phyloP scores from a whole-genome alignment of 805 yeast species.

The Candida tallmaniae region DNA sequence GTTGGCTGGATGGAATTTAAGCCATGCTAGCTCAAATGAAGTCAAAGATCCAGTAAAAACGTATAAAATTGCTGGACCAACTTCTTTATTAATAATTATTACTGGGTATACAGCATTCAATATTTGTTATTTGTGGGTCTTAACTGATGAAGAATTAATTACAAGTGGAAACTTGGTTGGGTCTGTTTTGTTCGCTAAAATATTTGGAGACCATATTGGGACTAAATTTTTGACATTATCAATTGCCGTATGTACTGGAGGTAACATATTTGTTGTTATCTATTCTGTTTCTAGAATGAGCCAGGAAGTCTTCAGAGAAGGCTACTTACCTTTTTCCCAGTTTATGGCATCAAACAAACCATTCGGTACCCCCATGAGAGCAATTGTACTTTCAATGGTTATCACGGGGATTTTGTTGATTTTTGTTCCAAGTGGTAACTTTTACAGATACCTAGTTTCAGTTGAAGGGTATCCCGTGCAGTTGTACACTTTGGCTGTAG shows the following conservation, averaged over 20 bases:
- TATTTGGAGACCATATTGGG: slow-evolving; percentile 51
- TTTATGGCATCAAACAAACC: slow-evolving; percentile 55
- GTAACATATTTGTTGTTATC: slow-evolving; percentile 58
- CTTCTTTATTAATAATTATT: slow-evolving; percentile 44
- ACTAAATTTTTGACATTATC: slow-evolving; percentile 51
- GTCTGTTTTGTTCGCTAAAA: slow-evolving; percentile 50
- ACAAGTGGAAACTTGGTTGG: slow-evolving; percentile 57
- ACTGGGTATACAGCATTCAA: slow-evolving; percentile 50
- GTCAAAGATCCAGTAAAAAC: slow-evolving; percentile 56
- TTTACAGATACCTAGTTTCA: slow-evolving; percentile 48
- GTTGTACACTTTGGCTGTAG: slow-evolving; percentile 46
- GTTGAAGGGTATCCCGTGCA: slow-evolving; percentile 50
- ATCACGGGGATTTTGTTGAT: slow-evolving; percentile 39
- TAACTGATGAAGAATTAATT: slow-evolving; percentile 50
- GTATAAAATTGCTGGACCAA: slow-evolving; percentile 57
- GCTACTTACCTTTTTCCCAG: slow-evolving; percentile 51
- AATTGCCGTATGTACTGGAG: slow-evolving; percentile 58
- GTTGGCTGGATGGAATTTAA: slow-evolving; percentile 60
- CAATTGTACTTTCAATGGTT: slow-evolving; percentile 40
- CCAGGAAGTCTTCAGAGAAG: slow-evolving; percentile 64
- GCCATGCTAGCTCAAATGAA: slow-evolving; percentile 59
- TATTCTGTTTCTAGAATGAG: slow-evolving; percentile 58
- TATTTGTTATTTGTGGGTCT: slow-evolving; percentile 50
- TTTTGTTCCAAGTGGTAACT: slow-evolving; percentile 43
- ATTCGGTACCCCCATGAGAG: slow-evolving; percentile 50